Evolutionary conservation across 129 eudicot species (phyloP).

Genomic region (Smallanthus sonchifolius): DNA sequence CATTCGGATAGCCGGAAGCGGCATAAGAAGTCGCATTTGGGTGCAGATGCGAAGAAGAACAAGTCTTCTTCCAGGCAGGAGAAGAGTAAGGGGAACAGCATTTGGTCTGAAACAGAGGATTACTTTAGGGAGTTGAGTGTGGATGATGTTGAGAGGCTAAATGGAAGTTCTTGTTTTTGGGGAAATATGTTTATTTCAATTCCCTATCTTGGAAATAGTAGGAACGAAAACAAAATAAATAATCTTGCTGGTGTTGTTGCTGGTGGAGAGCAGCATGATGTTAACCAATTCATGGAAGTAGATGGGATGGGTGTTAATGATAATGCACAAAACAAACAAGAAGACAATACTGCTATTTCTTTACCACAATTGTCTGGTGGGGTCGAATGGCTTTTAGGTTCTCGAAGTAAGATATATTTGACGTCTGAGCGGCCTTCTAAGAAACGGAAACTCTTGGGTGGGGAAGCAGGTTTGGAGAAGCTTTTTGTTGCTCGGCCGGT

Average conservation of each 20-base stretch:
- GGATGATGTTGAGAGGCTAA: slow-evolving; percentile 60
- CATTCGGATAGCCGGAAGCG: slow-evolving; percentile 56
- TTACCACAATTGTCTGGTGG: slow-evolving; percentile 47
- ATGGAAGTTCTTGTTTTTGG: slow-evolving; percentile 24
- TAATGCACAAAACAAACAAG: slow-evolving; percentile 14
- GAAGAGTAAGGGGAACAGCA: slow-evolving; percentile 33
- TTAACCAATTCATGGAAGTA: slow-evolving; percentile 38
- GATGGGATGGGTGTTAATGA: slow-evolving; percentile 31
- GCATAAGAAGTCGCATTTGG: slow-evolving; percentile 74
- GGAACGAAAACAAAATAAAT: neutral
- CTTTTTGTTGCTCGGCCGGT: slow-evolving; percentile 80
- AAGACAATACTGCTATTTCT: slow-evolving; percentile 17
- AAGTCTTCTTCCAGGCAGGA: slow-evolving; percentile 45
- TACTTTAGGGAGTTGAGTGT: slow-evolving; percentile 68
- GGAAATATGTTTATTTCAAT: slow-evolving; percentile 33
- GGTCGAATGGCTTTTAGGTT: slow-evolving; percentile 97
- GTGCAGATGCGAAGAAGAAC: slow-evolving; percentile 41
- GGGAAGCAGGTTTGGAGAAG: slow-evolving; percentile 84
- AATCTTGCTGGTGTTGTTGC: slow-evolving; percentile 11
- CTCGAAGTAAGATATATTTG: slow-evolving; percentile 71
- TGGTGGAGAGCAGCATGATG: slow-evolving; percentile 26
- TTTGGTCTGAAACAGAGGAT: slow-evolving; percentile 83
- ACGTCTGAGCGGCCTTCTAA: slow-evolving; percentile 81
- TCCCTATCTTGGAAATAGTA: slow-evolving; percentile 31
- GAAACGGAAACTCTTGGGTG: slow-evolving; percentile 89